These are phyloP conservation scores for Oidiodendron maius DNA, from an alignment of 495 filamentous ascomycete species.

Conservation along the genomic window DNA sequence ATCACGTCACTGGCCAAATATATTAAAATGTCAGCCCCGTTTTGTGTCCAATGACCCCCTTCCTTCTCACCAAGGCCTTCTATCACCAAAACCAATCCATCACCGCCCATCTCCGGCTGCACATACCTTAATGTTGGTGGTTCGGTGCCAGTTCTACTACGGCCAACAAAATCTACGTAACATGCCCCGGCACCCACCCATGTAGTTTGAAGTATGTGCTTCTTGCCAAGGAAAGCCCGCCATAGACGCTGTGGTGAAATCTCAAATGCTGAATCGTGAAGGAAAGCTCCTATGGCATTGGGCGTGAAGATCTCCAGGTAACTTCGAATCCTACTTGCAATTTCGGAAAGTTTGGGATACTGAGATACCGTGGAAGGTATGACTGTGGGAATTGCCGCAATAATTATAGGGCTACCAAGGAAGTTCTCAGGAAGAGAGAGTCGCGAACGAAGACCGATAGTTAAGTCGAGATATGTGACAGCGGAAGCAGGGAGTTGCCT, in stretches of 20 bases:
- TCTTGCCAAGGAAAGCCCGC: constrained; percentile 30
- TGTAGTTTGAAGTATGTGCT: constrained; percentile 32
- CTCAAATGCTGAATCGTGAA: constrained; percentile 32
- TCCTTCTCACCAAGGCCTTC: constrained; percentile 7
- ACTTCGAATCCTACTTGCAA: constrained; percentile 26
- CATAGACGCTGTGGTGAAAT: constrained; percentile 31
- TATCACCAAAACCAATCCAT: constrained; percentile 32
- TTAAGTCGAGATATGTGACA: constrained; percentile 27
- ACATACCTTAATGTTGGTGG: constrained; percentile 24
- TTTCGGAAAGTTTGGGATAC: constrained; percentile 14
- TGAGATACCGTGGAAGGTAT: background rate
- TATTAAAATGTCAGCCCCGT: constrained; percentile 31
- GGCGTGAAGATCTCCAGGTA: constrained; percentile 29
- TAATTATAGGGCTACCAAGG: constrained; percentile 28
- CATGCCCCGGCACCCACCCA: constrained; percentile 32
- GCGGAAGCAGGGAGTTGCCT: constrained; percentile 19
- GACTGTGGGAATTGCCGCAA: constrained; percentile 14
- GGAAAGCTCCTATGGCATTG: constrained; percentile 22
- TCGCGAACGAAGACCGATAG: constrained; percentile 27
- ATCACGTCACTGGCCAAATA: constrained; percentile 24
- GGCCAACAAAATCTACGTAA: constrained; percentile 30
- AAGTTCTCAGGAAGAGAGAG: constrained; percentile 29
- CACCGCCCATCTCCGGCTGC: constrained; percentile 31
- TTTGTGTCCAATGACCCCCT: constrained; percentile 19
- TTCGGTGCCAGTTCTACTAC: constrained; percentile 4